phyloP scores from a whole-genome alignment of 23 red algal genomes.

The Agarophyton chilense region DNA sequence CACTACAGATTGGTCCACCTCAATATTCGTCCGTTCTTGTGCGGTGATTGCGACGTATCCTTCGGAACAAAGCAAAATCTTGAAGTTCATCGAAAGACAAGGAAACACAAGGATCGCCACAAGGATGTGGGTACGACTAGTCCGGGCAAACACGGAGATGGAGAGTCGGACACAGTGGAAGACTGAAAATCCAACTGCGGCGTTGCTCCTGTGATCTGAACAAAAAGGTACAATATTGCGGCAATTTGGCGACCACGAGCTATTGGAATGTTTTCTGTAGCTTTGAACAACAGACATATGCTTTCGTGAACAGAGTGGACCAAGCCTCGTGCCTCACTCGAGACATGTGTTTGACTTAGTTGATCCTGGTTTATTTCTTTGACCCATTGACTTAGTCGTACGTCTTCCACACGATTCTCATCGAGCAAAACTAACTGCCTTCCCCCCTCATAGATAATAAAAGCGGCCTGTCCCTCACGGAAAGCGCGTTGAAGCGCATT shows the following conservation, averaged over 20 bases:
- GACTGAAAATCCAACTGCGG: background rate
- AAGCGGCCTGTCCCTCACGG: background rate
- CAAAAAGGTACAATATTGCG: background rate
- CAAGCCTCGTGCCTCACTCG: background rate
- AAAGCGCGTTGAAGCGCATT: background rate
- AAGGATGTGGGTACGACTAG: background rate
- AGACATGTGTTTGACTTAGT: background rate
- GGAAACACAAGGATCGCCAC: constrained; percentile 35
- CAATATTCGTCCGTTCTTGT: constrained; percentile 48
- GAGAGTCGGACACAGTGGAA: background rate
- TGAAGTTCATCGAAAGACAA: constrained; percentile 62
- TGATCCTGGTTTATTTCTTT: background rate
- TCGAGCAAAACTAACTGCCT: background rate
- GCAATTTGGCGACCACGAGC: too few species aligned
- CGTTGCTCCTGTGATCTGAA: background rate
- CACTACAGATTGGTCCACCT: constrained; percentile 61
- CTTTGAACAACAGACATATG: background rate
- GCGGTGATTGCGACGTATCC: constrained; percentile 36
- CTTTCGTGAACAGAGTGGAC: background rate
- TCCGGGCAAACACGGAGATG: background rate
- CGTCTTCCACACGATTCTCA: background rate
- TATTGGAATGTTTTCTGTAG: too few species aligned
- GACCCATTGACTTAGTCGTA: too few species aligned
- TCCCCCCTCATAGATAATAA: background rate
- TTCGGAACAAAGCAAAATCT: constrained; percentile 81